A percentile compares a stretch with the other conserved stretches of the same genome.
These are phyloP conservation scores for Blastobotrys parvus DNA, from an alignment of 805 yeast genomes.

Conservation along the genomic window DNA sequence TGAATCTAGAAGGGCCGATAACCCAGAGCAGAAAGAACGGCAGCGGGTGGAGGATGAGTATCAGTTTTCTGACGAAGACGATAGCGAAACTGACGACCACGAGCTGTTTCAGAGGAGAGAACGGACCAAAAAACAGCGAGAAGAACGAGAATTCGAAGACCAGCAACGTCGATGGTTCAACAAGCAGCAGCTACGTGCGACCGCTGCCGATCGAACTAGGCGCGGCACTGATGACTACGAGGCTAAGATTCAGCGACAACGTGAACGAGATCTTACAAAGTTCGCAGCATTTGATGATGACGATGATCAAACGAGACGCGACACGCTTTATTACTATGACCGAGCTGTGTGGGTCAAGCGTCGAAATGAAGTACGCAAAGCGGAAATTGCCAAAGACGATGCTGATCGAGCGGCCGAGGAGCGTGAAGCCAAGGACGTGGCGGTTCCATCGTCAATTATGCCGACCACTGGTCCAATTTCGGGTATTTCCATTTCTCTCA, in stretches of 20 bases:
- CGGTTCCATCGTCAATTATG: too few species aligned
- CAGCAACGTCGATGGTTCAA: conserved; percentile 30
- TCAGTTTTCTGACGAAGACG: background rate
- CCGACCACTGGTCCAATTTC: too few species aligned
- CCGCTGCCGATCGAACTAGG: conserved; percentile 18
- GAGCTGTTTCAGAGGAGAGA: too few species aligned
- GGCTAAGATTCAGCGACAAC: conserved; percentile 1
- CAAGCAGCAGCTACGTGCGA: conserved; percentile 32
- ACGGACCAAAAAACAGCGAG: conserved; percentile 7
- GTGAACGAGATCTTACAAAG: conserved; percentile 10
- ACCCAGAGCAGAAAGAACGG: too few species aligned
- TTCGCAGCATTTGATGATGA: conserved; percentile 18
- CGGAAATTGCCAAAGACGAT: conserved; percentile 17
- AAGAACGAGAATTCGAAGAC: conserved; percentile 17
- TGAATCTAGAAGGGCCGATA: conserved; percentile 7
- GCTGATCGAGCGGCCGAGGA: conserved; percentile 15
- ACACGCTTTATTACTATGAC: conserved; percentile 19
- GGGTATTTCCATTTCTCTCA: conserved; percentile 9
- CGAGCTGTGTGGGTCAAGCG: conserved; percentile 20
- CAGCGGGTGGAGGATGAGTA: background rate
- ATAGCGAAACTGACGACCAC: conserved; percentile 6
- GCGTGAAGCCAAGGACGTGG: conserved; percentile 9
- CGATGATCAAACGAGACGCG: conserved; percentile 8
- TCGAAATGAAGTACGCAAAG: conserved; percentile 13
- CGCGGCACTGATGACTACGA: conserved; percentile 10